These are phyloP conservation scores for Trebouxia gelatinosa DNA, from an alignment of 163 green algal genomes.

Conservation along the genomic window DNA sequence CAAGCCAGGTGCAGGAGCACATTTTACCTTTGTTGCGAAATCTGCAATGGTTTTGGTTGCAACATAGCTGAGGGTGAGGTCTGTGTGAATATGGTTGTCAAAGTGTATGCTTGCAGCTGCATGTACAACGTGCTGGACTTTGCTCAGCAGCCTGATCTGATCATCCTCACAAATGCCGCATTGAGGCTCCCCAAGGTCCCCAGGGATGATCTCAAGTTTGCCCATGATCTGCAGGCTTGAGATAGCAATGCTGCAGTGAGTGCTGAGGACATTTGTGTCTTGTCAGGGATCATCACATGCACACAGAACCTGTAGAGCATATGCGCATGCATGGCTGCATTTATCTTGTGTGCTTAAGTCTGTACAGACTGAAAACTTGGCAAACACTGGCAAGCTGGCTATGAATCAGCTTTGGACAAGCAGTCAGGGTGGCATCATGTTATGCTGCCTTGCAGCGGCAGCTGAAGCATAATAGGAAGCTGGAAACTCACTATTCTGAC, in stretches of 20 bases:
- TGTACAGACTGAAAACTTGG: no score
- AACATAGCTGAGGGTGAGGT: neutral
- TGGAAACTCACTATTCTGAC: slow-evolving; percentile 59
- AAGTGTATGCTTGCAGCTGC: neutral
- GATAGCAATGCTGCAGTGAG: no score
- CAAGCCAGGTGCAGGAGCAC: no score
- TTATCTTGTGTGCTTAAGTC: no score
- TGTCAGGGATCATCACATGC: no score
- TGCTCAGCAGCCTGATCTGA: neutral
- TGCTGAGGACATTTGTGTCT: no score
- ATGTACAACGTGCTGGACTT: neutral
- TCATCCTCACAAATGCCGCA: neutral
- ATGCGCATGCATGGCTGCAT: no score
- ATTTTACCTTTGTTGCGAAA: neutral
- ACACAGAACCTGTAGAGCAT: no score
- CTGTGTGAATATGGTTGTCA: neutral
- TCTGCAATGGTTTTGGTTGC: neutral
- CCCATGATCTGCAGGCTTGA: neutral
- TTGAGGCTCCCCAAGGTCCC: neutral
- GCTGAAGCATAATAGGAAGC: neutral
- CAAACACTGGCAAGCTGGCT: no score
- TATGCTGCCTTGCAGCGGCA: neutral
- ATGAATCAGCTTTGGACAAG: no score
- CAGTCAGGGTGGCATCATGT: no score
- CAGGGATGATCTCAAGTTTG: neutral